Conservation (phyloP, 768 basidiomycete genomes). For the Trametes cinnabarina region DNA sequence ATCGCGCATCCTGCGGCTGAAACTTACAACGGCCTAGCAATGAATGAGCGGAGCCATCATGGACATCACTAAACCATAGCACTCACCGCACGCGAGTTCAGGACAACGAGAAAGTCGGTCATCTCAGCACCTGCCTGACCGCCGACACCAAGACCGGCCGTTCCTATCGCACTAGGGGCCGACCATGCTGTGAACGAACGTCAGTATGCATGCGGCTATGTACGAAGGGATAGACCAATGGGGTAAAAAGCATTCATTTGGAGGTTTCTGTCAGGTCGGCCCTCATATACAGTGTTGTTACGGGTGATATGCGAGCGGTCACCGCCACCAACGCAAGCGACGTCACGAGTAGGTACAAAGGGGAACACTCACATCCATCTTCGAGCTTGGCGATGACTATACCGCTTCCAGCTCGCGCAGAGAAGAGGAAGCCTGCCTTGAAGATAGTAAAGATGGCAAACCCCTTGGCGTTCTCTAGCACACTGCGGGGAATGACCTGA, state of each 20-base stretch:
- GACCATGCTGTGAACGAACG: constrained; percentile 67
- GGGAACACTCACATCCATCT: constrained; percentile 66
- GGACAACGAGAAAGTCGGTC: constrained; percentile 87
- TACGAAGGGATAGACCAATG: neutral
- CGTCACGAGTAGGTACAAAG: neutral
- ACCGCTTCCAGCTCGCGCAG: constrained; percentile 80
- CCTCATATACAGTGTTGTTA: neutral
- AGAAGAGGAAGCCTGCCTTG: constrained; percentile 68
- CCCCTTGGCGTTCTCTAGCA: constrained; percentile 60
- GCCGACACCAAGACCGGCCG: constrained; percentile 87
- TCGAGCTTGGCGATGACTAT: constrained; percentile 82
- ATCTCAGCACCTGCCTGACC: constrained; percentile 81
- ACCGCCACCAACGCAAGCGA: neutral
- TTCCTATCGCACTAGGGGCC: constrained; percentile 91
- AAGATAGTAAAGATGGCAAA: constrained; percentile 92
- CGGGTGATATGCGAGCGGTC: neutral
- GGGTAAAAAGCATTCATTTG: too few species aligned
- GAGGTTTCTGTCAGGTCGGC: too few species aligned
- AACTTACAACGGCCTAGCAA: constrained; percentile 48
- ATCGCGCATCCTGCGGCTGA: neutral
- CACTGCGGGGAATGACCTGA: constrained; percentile 53
- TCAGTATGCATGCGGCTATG: neutral
- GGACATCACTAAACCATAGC: neutral
- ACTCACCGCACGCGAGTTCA: constrained; percentile 78
- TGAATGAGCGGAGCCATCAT: neutral